Evolutionary conservation across 148 eudicot genomes (phyloP), one percentile per base, ranked within the genome.

Genomic region (Camellia granthamiana): DNA sequence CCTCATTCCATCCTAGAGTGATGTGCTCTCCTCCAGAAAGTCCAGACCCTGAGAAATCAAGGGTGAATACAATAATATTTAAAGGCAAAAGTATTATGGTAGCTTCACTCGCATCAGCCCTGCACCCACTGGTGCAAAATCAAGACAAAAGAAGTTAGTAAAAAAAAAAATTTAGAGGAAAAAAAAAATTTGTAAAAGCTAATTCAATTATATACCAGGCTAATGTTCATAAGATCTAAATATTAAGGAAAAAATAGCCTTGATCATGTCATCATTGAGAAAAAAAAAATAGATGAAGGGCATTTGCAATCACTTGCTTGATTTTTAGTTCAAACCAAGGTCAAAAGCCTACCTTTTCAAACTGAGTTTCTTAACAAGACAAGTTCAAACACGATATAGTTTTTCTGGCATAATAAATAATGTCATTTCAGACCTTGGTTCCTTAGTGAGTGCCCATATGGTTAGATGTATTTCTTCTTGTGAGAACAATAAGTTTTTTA

Each of bases 21-120:
- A 96, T 98, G 85, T 96, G 95, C 81, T 96, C 99, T 81, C 99
- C 99, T 65, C 99, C 99, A 81, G 99, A 93, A 72, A 92, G 90
- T 75, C 99, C 99, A 79, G 98, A 96, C 73, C 99, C 98, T 61
- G 99, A 96, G 84, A 96, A 96, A 86, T 96, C 99, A 79, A 96
- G 92, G 77, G 94, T 86, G 80, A 91, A 91, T 66, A 91, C 94
- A 52, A 92, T 88, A 55, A 96, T 92, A 79, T 96, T 96, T 78
- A 91, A 88, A 46, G 98, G 99, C 91, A 96, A 84, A 84, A 96
- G 87, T 81, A 96, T 92, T 63, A 94, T 87, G 80, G 99, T 98
- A 73, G 97, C 99, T 89, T 96, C 99, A 84, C 98, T 96, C 56
- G 98, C 99, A 90, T 96, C 99, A 80, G 95, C 90, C 87, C 99